phyloP scores from a whole-genome alignment of 441 rosid genomes.

The Croton laevigatus region DNA sequence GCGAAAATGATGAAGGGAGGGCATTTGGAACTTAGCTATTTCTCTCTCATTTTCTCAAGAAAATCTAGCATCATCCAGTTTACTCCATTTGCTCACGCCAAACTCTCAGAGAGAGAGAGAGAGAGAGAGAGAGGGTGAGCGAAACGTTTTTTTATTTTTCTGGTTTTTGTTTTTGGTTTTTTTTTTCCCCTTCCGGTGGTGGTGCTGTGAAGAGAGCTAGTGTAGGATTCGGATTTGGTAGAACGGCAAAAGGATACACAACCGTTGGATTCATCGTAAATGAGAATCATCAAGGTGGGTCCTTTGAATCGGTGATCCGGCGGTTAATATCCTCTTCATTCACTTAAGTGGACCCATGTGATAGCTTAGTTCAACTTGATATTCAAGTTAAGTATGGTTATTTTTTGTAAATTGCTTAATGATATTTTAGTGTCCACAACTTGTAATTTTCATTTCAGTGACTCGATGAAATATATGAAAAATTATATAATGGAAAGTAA shows the following conservation, averaged over 20 bases:
- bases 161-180: background rate
- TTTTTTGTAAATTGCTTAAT: too few relatives aligned
- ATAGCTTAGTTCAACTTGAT: background rate
- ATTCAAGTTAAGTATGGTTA: too few relatives aligned
- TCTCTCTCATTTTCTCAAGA: slow-evolving; percentile 32
- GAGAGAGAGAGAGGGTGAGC: slow-evolving; percentile 10
- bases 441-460: too few relatives aligned
- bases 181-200: background rate
- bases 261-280: slow-evolving; percentile 22
- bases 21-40: slow-evolving; percentile 18
- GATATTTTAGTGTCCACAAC: too few relatives aligned
- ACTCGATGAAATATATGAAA: too few relatives aligned
- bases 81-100: slow-evolving; percentile 21
- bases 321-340: background rate
- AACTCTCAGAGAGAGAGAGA: slow-evolving; percentile 10
- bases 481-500: too few relatives aligned
- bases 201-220: background rate
- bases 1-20: slow-evolving; percentile 5
- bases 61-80: slow-evolving; percentile 23
- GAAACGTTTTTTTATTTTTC: background rate
- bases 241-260: background rate
- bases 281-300: background rate
- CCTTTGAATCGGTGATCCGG: slow-evolving; percentile 6
- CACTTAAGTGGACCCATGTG: background rate
- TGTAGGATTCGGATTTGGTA: slow-evolving; percentile 16